A percentile compares a stretch with the other conserved stretches of the same genome.
Conservation (phyloP, 805 yeast species). For the Osmozyma mogii region DNA sequence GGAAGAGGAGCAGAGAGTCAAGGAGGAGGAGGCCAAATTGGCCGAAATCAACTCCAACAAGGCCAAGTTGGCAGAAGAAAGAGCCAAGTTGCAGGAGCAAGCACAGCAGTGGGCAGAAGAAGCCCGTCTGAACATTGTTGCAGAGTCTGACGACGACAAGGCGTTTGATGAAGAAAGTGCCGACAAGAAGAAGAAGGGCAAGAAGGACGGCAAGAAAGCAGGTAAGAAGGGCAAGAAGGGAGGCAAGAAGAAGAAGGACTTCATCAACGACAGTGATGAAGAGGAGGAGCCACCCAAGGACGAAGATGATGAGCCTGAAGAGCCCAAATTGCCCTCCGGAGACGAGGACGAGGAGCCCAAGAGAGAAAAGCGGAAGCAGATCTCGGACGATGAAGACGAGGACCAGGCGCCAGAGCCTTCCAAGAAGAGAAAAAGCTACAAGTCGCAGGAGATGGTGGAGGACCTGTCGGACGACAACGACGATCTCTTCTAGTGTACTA, state of each 20-base stretch:
- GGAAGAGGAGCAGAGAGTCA: slow-evolving; percentile 34
- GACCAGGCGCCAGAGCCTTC: slow-evolving; percentile 6
- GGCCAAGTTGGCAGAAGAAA: slow-evolving; percentile 37
- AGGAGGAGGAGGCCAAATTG: slow-evolving; percentile 31
- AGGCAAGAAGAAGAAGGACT: slow-evolving; percentile 21
- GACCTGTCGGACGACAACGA: slow-evolving; percentile 41
- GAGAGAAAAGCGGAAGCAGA: slow-evolving; percentile 1
- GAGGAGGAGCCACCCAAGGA: slow-evolving; percentile 18
- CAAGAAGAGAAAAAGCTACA: slow-evolving; percentile 20
- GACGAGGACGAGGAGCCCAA: slow-evolving; percentile 11
- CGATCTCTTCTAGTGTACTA: slow-evolving; percentile 8
- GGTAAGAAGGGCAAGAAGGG: slow-evolving; percentile 14
- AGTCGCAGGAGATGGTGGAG: slow-evolving; percentile 29
- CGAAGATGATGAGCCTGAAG: slow-evolving; percentile 2
- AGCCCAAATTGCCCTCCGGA: slow-evolving; percentile 4
- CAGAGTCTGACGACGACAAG: slow-evolving; percentile 30
- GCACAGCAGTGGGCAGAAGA: slow-evolving; percentile 45
- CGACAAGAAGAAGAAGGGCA: slow-evolving; percentile 16
- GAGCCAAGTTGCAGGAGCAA: slow-evolving; percentile 43
- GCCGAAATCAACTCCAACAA: slow-evolving; percentile 40
- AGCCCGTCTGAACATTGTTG: slow-evolving; percentile 27
- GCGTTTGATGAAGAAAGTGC: slow-evolving; percentile 19
- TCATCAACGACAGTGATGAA: slow-evolving; percentile 28
- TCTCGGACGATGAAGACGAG: slow-evolving; percentile 4
- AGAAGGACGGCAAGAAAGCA: slow-evolving; percentile 10